A percentile compares a stretch with the other conserved stretches of the same genome.
These are phyloP conservation scores for Eustoma russellianum DNA, from an alignment of 257 asterid species.

Conservation along the genomic window DNA sequence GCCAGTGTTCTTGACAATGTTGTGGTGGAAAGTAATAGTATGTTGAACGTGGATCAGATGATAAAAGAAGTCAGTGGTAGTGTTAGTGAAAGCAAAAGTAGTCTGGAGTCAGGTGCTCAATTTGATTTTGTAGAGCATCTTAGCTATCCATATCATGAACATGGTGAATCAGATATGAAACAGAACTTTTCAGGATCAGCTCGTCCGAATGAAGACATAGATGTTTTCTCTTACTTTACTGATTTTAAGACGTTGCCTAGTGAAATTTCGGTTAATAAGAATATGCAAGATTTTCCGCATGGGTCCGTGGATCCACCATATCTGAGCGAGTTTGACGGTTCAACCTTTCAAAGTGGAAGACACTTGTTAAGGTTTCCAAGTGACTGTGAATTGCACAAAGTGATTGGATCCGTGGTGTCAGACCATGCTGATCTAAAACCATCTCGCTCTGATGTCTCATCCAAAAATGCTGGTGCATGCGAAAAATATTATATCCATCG, in stretches of 20 bases:
- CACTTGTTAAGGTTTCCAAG: slow-evolving; percentile 28
- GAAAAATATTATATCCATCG: slow-evolving; percentile 14
- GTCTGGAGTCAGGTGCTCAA: slow-evolving; percentile 20
- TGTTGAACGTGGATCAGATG: slow-evolving; percentile 19
- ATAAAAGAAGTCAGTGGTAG: slow-evolving; percentile 19
- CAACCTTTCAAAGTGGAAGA: slow-evolving; percentile 16
- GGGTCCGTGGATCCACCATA: slow-evolving; percentile 16
- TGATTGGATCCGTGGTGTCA: slow-evolving; percentile 27
- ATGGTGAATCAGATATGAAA: slow-evolving; percentile 18
- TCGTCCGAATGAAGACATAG: slow-evolving; percentile 26
- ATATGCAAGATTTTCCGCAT: slow-evolving; percentile 23
- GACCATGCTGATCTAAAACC: slow-evolving; percentile 13
- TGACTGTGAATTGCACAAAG: slow-evolving; percentile 39
- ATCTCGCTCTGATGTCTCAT: slow-evolving; percentile 17
- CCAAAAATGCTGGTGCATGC: slow-evolving; percentile 16
- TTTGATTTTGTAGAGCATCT: slow-evolving; percentile 22
- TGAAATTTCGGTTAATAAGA: slow-evolving; percentile 20
- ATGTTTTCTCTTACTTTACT: slow-evolving; percentile 22
- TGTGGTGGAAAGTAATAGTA: slow-evolving; percentile 17
- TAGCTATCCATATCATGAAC: slow-evolving; percentile 27
- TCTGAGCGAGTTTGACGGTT: slow-evolving; percentile 18
- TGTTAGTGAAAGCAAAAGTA: slow-evolving; percentile 20
- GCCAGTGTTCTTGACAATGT: slow-evolving; percentile 16
- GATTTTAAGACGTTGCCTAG: slow-evolving; percentile 12
- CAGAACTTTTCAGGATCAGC: slow-evolving; percentile 19